Conservation (phyloP, 805 yeast species). For the Candida krabiensis region DNA sequence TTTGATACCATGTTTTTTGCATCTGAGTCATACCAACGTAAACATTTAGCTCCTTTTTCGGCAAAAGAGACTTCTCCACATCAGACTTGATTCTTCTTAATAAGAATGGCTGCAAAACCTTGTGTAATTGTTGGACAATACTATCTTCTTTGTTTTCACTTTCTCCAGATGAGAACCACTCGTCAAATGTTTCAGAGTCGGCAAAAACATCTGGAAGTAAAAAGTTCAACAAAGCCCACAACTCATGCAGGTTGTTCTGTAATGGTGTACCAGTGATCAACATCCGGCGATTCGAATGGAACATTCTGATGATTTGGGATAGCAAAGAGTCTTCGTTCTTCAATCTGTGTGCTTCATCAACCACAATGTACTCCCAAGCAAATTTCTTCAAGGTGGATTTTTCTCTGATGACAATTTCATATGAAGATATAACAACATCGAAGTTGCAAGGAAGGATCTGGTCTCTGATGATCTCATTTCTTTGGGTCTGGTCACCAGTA, state of each 20-base stretch:
- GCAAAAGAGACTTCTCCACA: slow-evolving; percentile 76
- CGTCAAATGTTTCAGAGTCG: slow-evolving; percentile 70
- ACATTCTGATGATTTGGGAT: slow-evolving; percentile 72
- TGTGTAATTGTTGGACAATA: slow-evolving; percentile 70
- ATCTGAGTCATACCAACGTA: slow-evolving; percentile 76
- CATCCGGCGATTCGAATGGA: slow-evolving; percentile 67
- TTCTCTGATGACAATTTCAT: slow-evolving; percentile 76
- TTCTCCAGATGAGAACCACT: slow-evolving; percentile 59
- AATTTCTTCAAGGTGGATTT: slow-evolving; percentile 65
- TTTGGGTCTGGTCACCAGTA: slow-evolving; percentile 72
- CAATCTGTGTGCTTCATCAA: slow-evolving; percentile 83
- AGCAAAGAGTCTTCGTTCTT: slow-evolving; percentile 73
- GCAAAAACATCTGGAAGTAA: slow-evolving; percentile 77
- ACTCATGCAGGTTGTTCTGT: slow-evolving; percentile 75
- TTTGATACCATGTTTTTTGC: slow-evolving; percentile 79
- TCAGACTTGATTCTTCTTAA: slow-evolving; percentile 76
- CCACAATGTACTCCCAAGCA: slow-evolving; percentile 73
- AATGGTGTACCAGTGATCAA: slow-evolving; percentile 82
- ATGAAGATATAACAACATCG: slow-evolving; percentile 71
- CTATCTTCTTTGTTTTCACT: slow-evolving; percentile 38
- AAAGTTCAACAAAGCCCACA: slow-evolving; percentile 80
- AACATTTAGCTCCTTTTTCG: slow-evolving; percentile 71
- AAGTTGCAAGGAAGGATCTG: slow-evolving; percentile 59
- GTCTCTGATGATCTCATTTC: slow-evolving; percentile 53
- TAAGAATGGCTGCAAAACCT: slow-evolving; percentile 72